A percentile compares a stretch with the other conserved stretches of the same genome.
phyloP scores from a whole-genome alignment of 2,329 filamentous ascomycete species.

The Aspergillus aculeatinus region DNA sequence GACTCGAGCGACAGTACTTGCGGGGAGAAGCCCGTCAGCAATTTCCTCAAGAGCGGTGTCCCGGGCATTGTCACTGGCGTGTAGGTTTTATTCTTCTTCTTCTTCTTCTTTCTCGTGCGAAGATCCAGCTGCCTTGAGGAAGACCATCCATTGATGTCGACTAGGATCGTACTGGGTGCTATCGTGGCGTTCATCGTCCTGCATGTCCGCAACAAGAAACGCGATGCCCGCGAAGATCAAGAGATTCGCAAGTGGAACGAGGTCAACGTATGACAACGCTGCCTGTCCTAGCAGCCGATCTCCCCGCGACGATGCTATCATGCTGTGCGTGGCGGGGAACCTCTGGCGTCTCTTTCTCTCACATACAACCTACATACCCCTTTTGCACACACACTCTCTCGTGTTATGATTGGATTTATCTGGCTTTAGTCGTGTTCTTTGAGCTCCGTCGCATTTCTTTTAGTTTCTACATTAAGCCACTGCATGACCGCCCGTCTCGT shows the following conservation, averaged over 20 bases:
- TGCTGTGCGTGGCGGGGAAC: background rate
- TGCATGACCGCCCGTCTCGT: background rate
- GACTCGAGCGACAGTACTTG: background rate
- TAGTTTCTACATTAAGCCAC: background rate
- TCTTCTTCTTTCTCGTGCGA: background rate
- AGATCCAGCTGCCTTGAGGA: too few relatives aligned
- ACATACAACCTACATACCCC: background rate
- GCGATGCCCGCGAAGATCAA: constrained; percentile 16
- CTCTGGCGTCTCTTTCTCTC: background rate
- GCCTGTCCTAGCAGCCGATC: too few relatives aligned
- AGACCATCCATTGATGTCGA: background rate
- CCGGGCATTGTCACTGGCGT: constrained; percentile 18
- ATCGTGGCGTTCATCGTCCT: constrained; percentile 14
- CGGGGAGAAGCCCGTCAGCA: constrained; percentile 18
- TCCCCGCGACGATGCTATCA: too few relatives aligned
- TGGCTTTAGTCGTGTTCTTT: background rate
- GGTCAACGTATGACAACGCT: background rate
- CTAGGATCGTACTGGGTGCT: constrained; percentile 15
- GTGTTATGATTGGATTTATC: background rate
- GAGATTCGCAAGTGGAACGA: constrained; percentile 14
- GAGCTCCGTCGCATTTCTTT: background rate
- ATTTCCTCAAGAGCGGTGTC: constrained; percentile 19
- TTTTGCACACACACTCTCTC: background rate
- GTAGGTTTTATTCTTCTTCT: constrained; percentile 8
- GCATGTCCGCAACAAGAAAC: constrained; percentile 19